Evolutionary conservation across 495 filamentous ascomycete genomes (phyloP).

Genomic region (Baudoinia panamericana): DNA sequence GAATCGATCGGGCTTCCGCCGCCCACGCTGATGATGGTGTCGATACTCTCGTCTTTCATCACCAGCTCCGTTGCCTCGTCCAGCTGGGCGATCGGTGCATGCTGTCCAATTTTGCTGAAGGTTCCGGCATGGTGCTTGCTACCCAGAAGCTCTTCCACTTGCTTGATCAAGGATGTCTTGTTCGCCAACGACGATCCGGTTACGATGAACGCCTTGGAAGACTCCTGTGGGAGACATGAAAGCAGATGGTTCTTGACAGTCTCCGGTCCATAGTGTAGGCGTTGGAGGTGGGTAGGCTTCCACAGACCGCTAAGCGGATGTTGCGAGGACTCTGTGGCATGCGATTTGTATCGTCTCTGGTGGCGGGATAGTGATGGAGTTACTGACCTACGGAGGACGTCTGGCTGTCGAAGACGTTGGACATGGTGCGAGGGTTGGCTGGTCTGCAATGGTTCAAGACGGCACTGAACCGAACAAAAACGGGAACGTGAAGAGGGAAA

Average conservation of each 20-base stretch:
- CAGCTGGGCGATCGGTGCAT: constrained; percentile 35
- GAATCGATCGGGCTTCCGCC: constrained; percentile 39
- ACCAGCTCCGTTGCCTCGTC: constrained; percentile 34
- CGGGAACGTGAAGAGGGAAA: too few relatives aligned
- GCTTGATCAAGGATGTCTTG: constrained; percentile 34
- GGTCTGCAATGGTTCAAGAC: neutral
- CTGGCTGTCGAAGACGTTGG: constrained; percentile 12
- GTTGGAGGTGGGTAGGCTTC: constrained; percentile 33
- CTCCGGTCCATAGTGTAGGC: constrained; percentile 34
- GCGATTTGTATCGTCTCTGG: constrained; percentile 20
- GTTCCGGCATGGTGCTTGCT: constrained; percentile 34
- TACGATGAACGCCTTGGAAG: constrained; percentile 39
- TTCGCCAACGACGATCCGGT: constrained; percentile 36
- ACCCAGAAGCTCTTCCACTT: constrained; percentile 34
- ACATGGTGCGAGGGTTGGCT: constrained; percentile 3
- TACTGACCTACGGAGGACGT: constrained; percentile 19
- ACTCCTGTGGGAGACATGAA: constrained; percentile 25
- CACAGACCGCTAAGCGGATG: constrained; percentile 32
- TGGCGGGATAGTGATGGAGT: neutral
- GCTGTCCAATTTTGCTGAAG: constrained; percentile 35
- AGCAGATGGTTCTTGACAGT: constrained; percentile 34
- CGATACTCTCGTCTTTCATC: constrained; percentile 29
- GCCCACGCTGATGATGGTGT: constrained; percentile 38
- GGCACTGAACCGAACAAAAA: too few relatives aligned
- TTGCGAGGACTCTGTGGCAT: constrained; percentile 28